Base-by-base conservation (phyloP, 371 early-diverging fungal species). In the Mortierella sp. region DNA sequence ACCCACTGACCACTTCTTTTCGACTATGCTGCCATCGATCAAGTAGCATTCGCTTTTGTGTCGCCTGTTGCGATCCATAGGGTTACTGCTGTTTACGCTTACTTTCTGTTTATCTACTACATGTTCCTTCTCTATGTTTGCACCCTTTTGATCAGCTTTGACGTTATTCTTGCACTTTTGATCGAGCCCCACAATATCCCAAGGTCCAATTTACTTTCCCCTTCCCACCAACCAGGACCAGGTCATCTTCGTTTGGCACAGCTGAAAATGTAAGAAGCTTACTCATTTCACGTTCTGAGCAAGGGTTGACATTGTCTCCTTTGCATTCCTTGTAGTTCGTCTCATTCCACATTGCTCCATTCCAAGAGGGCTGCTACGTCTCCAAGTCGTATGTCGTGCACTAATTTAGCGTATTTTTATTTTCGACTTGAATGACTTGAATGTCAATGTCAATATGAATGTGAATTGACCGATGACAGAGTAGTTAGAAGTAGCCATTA, bases 301-400 rank as follows among this genome's bases (percentile, higher is more conserved):
- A 37, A 62, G 35, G 37, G 40, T 62, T 40, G 18, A 18, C 32
- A 1, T 60, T 8, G 16, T 28, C 28, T 26, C 1, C 30, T n/a
- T 57, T 30, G 58, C 12, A 22, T 57, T 28, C 6, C 14, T 40
- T 40, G 43, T 40, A 61, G 9, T 39, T 39, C 61, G 18, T 35
- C 40, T 63, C 24, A 54, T 64, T 64, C 65, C 54, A 64, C 54
- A 16, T 54, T 64, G 37, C 54, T 16, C 54, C 22, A 28, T 66
- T 54, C 35, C 39, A n/a, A 11, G 22, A 18, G 9, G 10, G 30
- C 28, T 49, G 3, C 5, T 20, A n/a, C n/a, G n/a, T n/a, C n/a
- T n/a, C n/a, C n/a, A n/a, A n/a, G n/a, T n/a, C n/a, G n/a, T n/a
- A n/a, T n/a, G 6, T 18, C 20, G 1, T 20, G n/a, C 3, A 49